Conservation (phyloP, 768 basidiomycete species). For the Mycena epipterygia region DNA sequence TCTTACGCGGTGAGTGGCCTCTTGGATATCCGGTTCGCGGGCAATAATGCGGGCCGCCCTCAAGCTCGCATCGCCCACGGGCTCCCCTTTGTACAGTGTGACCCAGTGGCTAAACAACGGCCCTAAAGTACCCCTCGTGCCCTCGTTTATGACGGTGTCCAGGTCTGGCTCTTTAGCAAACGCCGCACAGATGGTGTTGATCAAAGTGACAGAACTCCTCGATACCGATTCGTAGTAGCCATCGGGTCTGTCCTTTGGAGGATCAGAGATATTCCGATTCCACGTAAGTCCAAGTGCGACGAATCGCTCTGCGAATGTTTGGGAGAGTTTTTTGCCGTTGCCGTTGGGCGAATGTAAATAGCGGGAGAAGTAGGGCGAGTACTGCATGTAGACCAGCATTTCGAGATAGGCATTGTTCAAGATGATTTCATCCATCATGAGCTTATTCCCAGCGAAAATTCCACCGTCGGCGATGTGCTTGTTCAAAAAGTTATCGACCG, state of each 20-base stretch:
- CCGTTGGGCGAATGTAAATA: slow-evolving; percentile 41
- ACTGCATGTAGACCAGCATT: slow-evolving; percentile 40
- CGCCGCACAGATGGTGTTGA: slow-evolving; percentile 24
- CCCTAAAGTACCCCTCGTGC: neutral
- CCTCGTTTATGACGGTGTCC: slow-evolving; percentile 6
- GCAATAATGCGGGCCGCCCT: slow-evolving; percentile 6
- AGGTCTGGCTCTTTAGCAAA: slow-evolving; percentile 29
- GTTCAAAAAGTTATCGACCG: slow-evolving; percentile 40
- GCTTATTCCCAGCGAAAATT: slow-evolving; percentile 19
- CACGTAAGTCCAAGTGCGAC: slow-evolving; percentile 38
- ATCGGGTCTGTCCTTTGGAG: neutral
- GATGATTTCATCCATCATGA: slow-evolving; percentile 31
- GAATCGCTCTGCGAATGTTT: slow-evolving; percentile 39
- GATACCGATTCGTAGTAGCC: neutral
- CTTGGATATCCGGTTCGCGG: neutral
- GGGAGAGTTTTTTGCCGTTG: slow-evolving; percentile 40
- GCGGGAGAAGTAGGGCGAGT: slow-evolving; percentile 45
- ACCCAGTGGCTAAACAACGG: slow-evolving; percentile 26
- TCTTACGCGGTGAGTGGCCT: slow-evolving; percentile 16
- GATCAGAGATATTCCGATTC: slow-evolving; percentile 26
- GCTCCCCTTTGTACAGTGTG: slow-evolving; percentile 12
- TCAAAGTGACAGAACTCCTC: slow-evolving; percentile 8
- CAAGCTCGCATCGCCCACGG: slow-evolving; percentile 7
- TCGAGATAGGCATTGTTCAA: slow-evolving; percentile 44
- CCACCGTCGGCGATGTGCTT: slow-evolving; percentile 30